Evolutionary conservation across 192 early-diverging fungal species (phyloP).

Genomic region (Coemansia sp.): DNA sequence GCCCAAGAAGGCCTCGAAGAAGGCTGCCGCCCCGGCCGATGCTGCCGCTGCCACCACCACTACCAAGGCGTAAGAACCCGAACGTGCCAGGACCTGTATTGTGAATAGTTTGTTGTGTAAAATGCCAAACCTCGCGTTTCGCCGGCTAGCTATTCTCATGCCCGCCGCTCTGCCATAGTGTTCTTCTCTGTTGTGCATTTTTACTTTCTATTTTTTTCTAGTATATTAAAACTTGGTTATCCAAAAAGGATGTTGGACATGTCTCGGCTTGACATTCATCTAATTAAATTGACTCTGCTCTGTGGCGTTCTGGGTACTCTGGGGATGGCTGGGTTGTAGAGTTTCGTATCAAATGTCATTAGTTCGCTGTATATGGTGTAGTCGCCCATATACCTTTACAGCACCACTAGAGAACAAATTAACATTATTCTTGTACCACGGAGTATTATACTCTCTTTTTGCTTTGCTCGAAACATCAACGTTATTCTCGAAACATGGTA

Average conservation of each 20-base stretch:
- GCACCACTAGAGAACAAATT: too few species aligned
- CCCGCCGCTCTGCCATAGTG: background rate
- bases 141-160: constrained; percentile 1
- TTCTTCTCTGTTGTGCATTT: constrained; percentile 4
- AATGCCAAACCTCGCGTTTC: constrained; percentile 3
- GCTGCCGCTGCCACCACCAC: background rate
- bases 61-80: background rate
- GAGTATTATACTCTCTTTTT: background rate
- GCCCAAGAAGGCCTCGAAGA: constrained; percentile 12
- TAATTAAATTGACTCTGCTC: background rate
- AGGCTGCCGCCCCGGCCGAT: constrained; percentile 2
- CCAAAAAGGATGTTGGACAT: background rate
- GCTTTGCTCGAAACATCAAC: background rate
- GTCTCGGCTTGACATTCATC: background rate
- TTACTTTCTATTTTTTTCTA: constrained; percentile 14
- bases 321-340: too few species aligned
- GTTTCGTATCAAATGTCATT: too few species aligned
- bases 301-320: background rate
- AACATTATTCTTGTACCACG: too few species aligned
- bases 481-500: background rate
- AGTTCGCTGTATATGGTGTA: too few species aligned
- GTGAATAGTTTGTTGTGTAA: constrained; percentile 15
- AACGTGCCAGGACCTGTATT: background rate
- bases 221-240: background rate
- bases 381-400: too few species aligned